Evolutionary conservation across 2,329 filamentous ascomycete species (phyloP), one percentile per base, ranked within the genome.

Genomic region (Penicillium hordei): DNA sequence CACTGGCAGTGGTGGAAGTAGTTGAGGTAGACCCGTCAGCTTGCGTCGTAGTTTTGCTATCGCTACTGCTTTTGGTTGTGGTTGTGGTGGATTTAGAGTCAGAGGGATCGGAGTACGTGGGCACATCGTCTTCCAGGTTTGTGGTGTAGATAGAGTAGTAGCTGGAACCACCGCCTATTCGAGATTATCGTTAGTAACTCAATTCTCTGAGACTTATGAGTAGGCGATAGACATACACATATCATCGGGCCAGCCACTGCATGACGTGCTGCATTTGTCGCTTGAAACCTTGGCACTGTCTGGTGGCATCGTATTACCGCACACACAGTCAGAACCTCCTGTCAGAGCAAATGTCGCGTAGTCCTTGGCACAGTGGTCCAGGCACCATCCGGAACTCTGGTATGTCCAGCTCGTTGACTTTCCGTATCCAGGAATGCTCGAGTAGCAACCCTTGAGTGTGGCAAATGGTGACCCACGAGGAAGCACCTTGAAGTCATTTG

Each of bases 251-350:
- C 79, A 93, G 9, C 86, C 89, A 25, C 83, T 79, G 72, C 92
- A 96, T 0, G 79, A 70, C 29, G 81, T 82, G 68, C 84, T 79
- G 76, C 92, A 96, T 17, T 85, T 76, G 8, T 71, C 71, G 68
- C 88, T 82, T 44, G 81, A 76, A 7, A 85, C 82, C 59, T 86
- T 70, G 40, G 78, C 77, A 17, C 77, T 77, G 39, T 78, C 67
- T 17, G 86, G 79, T 0, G 92, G 92, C 48, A 93, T 81, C 58
- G 80, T 75, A 61, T 85, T 77, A 58, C 91, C 92, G 68, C 92
- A 96, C 68, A 81, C 90, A 76, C 92, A 96, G 62, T 85, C 75
- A 19, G 80, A 78, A 17, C 83, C 83, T 19, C 81, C 80, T 8
- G 81, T 83, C 44, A 90, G 76, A 33, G 81, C 90, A 67, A 87